A percentile compares a stretch with the other conserved stretches of the same genome.
phyloP scores from a whole-genome alignment of 2,329 filamentous ascomycete genomes.

The Ophioceras dolichostomum region DNA sequence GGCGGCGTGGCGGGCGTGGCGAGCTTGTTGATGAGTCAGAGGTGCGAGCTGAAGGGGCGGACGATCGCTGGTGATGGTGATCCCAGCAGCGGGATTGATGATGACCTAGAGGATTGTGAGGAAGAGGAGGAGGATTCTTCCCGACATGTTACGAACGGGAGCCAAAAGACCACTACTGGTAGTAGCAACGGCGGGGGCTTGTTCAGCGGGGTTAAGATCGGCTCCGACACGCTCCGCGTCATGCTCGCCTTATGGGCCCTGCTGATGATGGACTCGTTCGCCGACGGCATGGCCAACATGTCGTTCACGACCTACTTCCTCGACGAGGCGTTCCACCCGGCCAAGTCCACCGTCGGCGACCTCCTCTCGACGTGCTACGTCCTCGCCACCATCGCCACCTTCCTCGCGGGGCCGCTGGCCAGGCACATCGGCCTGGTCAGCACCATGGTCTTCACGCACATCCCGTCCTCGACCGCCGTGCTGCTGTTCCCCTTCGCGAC shows the following conservation, averaged over 20 bases:
- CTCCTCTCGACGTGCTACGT: conserved; percentile 42
- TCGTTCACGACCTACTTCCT: conserved; percentile 47
- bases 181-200: no score
- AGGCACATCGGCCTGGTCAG: conserved; percentile 49
- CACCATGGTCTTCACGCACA: conserved; percentile 65
- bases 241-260: conserved; percentile 56
- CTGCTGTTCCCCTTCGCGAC: conserved; percentile 36
- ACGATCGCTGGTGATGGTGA: conserved; percentile 4
- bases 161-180: no score
- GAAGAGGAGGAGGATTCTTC: neutral
- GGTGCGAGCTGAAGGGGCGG: neutral
- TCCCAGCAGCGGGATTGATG: no score
- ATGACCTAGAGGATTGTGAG: neutral
- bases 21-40: no score
- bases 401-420: conserved; percentile 45
- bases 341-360: conserved; percentile 47
- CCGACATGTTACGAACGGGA: no score
- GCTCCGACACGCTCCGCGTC: conserved; percentile 37
- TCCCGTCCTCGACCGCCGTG: conserved; percentile 56
- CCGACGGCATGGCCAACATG: conserved; percentile 52
- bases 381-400: conserved; percentile 36
- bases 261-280: conserved; percentile 49
- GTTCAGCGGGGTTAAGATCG: no score
- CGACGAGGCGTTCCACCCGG: conserved; percentile 39
- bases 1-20: no score